phyloP scores from a whole-genome alignment of 139 green algal species.

The Chlorella sp. region DNA sequence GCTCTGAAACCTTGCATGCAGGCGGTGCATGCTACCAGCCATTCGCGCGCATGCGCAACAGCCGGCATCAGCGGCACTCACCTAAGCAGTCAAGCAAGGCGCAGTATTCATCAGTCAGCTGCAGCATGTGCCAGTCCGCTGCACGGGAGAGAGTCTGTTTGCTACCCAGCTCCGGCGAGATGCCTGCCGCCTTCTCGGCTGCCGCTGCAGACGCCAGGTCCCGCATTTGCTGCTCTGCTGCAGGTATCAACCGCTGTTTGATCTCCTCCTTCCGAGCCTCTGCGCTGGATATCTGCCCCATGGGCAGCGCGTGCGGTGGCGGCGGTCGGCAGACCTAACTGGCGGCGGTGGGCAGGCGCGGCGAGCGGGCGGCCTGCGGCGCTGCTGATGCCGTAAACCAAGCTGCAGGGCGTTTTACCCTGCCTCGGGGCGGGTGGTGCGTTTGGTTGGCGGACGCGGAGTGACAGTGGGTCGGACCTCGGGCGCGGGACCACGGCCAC shows the following conservation, averaged over 20 bases:
- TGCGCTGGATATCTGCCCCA: background rate
- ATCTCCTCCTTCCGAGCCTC: background rate
- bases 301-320: background rate
- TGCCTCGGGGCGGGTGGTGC: background rate
- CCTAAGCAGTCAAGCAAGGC: background rate
- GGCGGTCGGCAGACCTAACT: background rate
- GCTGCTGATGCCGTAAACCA: background rate
- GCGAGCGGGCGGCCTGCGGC: background rate
- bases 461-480: background rate
- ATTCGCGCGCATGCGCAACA: background rate
- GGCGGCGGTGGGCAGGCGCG: too few relatives aligned
- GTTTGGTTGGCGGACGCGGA: background rate
- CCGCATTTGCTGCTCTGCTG: background rate
- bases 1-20: background rate
- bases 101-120: background rate
- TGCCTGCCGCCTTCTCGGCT: constrained; percentile 1
- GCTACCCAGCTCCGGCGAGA: background rate
- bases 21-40: background rate
- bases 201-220: background rate
- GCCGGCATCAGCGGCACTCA: background rate
- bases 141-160: background rate
- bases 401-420: background rate
- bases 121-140: background rate
- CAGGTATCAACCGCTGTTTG: background rate
- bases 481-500: too few relatives aligned